Conservation (phyloP, 1,284 basidiomycete species). For the Porodaedalea pini region DNA sequence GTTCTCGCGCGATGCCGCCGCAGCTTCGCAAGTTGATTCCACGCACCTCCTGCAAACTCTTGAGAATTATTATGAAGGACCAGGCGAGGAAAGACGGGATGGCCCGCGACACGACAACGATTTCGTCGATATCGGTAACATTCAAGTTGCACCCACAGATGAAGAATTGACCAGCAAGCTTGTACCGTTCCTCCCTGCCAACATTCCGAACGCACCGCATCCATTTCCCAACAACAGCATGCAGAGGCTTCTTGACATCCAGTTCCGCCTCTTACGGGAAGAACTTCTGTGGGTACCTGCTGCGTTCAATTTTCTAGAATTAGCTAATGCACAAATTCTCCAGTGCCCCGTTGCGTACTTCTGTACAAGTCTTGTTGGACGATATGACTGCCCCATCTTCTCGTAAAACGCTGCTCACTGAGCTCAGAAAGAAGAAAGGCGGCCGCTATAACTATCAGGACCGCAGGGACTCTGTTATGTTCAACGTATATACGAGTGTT, state of each 20-base stretch:
- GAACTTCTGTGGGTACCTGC: slow-evolving; percentile 51
- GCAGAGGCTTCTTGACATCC: slow-evolving; percentile 61
- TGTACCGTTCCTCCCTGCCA: slow-evolving; percentile 55
- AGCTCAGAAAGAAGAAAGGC: slow-evolving; percentile 40
- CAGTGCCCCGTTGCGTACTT: slow-evolving; percentile 33
- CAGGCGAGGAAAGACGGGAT: slow-evolving; percentile 44
- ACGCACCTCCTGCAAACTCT: slow-evolving; percentile 35
- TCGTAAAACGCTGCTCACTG: slow-evolving; percentile 29
- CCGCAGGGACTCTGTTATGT: slow-evolving; percentile 44
- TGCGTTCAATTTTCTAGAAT: neutral
- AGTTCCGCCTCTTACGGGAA: slow-evolving; percentile 67
- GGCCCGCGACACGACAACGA: slow-evolving; percentile 71
- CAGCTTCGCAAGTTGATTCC: neutral
- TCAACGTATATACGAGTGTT: slow-evolving; percentile 54
- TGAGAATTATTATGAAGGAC: slow-evolving; percentile 46
- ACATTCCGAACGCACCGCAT: slow-evolving; percentile 56
- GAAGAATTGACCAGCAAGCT: slow-evolving; percentile 48
- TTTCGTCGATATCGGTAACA: slow-evolving; percentile 46
- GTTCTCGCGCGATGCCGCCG: neutral
- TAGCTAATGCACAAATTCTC: neutral
- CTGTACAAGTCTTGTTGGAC: slow-evolving; percentile 30
- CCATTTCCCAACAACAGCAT: slow-evolving; percentile 51
- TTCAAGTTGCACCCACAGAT: slow-evolving; percentile 61
- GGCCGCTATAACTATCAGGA: slow-evolving; percentile 43
- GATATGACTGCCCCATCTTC: slow-evolving; percentile 29